A percentile compares a stretch with the other conserved stretches of the same genome.
phyloP scores from a whole-genome alignment of 2,329 filamentous ascomycete genomes.

The Triangularia setosa region DNA sequence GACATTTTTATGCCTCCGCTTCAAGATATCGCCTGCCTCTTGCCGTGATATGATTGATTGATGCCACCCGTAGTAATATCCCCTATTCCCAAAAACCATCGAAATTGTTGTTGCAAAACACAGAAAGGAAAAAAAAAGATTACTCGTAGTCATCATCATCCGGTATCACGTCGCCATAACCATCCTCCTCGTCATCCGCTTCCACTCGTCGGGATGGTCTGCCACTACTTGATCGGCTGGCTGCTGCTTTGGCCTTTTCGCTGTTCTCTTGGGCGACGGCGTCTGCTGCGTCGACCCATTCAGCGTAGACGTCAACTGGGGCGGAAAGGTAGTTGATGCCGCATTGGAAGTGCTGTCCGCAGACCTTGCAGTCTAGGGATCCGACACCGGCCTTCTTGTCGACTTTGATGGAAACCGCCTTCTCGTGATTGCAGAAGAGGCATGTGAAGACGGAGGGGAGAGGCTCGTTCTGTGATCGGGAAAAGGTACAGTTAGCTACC shows the following conservation, averaged over 20 bases:
- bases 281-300: conserved; percentile 90
- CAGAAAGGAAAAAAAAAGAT: conserved; percentile 18
- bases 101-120: background rate
- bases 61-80: background rate
- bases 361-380: conserved; percentile 83
- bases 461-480: conserved; percentile 55
- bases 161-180: conserved; percentile 46
- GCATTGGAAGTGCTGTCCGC: conserved; percentile 89
- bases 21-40: conserved; percentile 9
- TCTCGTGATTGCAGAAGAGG: conserved; percentile 98
- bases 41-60: conserved; percentile 5
- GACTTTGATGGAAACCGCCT: conserved; percentile 82
- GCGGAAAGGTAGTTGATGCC: conserved; percentile 90
- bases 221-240: conserved; percentile 7
- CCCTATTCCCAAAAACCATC: background rate
- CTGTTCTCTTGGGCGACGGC: conserved; percentile 23
- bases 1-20: background rate
- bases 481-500: background rate
- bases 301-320: conserved; percentile 91
- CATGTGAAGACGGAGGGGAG: conserved; percentile 86
- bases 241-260: background rate
- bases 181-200: conserved; percentile 46
- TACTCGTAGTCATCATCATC: conserved; percentile 55
- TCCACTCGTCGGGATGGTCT: conserved; percentile 20
- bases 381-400: conserved; percentile 91